Base-by-base conservation (phyloP, 2,329 filamentous ascomycete genomes). In the Phoma sp. region DNA sequence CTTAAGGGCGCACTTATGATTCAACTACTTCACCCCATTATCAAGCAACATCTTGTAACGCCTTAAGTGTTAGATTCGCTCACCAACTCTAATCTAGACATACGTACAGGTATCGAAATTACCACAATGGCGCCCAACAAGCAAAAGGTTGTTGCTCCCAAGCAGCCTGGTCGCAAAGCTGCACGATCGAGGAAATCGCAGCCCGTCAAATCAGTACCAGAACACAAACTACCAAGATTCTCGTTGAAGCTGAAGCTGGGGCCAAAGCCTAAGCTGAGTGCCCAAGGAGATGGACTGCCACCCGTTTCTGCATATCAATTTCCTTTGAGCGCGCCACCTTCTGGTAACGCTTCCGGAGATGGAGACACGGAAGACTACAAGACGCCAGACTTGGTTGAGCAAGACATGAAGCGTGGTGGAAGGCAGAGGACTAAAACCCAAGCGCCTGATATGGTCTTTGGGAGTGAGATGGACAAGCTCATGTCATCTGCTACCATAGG, bases 381-480 rank as follows among this genome's bases (percentile, higher is more conserved):
- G 6, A 15, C 15, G 4, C 8, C 5, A 10, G n/a, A 5, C 8
- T 3, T 15, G 4, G 17, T 39, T 4, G 22, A 13, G 4, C 39
- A 49, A 5, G 35, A n/a, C 15, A 31, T 2, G 10, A 37, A 37
- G 22, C 52, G 41, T 13, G 52, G 52, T 6, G 38, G 3, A 12
- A 36, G 52, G 24, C 35, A 43, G 31, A 55, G 41, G 12, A 43
- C 9, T 1, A 35, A 43, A 22, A 6, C 10, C 2, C 36, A 47
- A 10, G 41, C 21, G 4, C 24, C 25, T 15, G 54, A 57, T 24
- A 43, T 49, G 33, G 48, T 47, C 6, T 48, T 40, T 24, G 54
- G 54, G 3, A 52, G 43, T 39, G 49, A 57, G 29, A 51, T 49
- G 43, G 54, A 57, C 25, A 39, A 36, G 10, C 40, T 52, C 10